phyloP scores from a whole-genome alignment of 495 filamentous ascomycete genomes.

The Penicillium bialowiezense region DNA sequence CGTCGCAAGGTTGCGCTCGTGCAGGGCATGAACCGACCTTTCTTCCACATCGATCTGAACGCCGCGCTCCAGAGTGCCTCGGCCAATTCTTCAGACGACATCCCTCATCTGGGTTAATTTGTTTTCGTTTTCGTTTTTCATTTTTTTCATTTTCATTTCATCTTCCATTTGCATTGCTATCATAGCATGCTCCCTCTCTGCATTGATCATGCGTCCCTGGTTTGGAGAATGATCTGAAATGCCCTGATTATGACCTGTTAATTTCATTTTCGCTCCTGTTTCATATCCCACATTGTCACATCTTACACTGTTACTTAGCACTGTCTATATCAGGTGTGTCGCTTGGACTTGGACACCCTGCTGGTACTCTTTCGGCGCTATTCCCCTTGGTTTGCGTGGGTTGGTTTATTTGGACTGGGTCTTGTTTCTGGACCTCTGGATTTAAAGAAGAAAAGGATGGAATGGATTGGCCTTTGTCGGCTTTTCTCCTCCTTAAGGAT shows the following conservation, averaged over 20 bases:
- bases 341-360: neutral
- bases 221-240: conserved; percentile 23
- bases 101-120: conserved; percentile 15
- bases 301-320: conserved; percentile 2
- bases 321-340: conserved; percentile 4
- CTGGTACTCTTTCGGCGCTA: neutral
- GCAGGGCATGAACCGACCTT: conserved; percentile 80
- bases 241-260: conserved; percentile 19
- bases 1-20: conserved; percentile 61
- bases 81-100: conserved; percentile 53
- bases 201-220: conserved; percentile 21
- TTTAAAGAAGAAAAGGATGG: neutral
- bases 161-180: conserved; percentile 10
- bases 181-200: conserved; percentile 1
- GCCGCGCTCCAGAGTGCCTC: conserved; percentile 89
- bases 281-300: neutral
- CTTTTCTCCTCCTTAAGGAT: conserved; percentile 3
- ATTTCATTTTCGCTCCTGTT: conserved; percentile 4
- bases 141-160: neutral
- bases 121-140: neutral
- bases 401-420: conserved; percentile 3
- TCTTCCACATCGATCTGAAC: conserved; percentile 94
- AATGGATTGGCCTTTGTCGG: neutral
- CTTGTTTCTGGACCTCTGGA: neutral
- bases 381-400: conserved; percentile 2